Conservation (phyloP, 306 rosid genomes). For the Senna tora region DNA sequence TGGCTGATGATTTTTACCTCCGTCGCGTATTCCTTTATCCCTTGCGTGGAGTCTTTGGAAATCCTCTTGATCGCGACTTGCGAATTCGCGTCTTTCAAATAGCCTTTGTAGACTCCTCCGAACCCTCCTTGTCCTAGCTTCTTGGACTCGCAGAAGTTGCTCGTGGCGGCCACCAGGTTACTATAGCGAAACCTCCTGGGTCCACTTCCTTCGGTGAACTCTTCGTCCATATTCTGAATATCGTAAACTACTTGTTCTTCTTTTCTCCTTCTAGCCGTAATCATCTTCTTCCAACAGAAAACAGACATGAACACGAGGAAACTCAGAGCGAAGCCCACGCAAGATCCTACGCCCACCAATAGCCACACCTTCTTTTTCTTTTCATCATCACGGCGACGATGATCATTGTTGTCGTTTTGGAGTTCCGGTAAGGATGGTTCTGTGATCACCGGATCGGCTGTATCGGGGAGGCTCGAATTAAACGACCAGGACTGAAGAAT, state of each 20-base stretch:
- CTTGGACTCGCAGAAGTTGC: constrained; percentile 37
- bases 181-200: constrained; percentile 42
- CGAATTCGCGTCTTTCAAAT: constrained; percentile 30
- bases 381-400: no score
- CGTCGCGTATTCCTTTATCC: constrained; percentile 41
- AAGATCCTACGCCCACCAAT: constrained; percentile 37
- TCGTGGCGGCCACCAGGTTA: constrained; percentile 44
- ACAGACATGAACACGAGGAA: constrained; percentile 17
- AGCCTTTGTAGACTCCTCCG: constrained; percentile 48
- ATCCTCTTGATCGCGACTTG: constrained; percentile 52
- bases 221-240: constrained; percentile 39
- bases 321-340: constrained; percentile 14
- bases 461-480: constrained; percentile 27
- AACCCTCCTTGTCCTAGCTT: constrained; percentile 55
- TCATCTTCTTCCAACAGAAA: constrained; percentile 32
- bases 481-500: constrained; percentile 45
- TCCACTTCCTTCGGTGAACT: constrained; percentile 45
- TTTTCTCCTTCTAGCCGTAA: not conserved
- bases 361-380: constrained; percentile 1
- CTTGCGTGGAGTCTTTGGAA: constrained; percentile 43
- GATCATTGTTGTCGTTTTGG: not conserved
- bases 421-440: not conserved
- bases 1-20: constrained; percentile 54
- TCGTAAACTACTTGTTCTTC: constrained; percentile 27
- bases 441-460: no score